Base-by-base conservation (phyloP, 2,329 filamentous ascomycete genomes). In the Trichophyton mentagrophytes region DNA sequence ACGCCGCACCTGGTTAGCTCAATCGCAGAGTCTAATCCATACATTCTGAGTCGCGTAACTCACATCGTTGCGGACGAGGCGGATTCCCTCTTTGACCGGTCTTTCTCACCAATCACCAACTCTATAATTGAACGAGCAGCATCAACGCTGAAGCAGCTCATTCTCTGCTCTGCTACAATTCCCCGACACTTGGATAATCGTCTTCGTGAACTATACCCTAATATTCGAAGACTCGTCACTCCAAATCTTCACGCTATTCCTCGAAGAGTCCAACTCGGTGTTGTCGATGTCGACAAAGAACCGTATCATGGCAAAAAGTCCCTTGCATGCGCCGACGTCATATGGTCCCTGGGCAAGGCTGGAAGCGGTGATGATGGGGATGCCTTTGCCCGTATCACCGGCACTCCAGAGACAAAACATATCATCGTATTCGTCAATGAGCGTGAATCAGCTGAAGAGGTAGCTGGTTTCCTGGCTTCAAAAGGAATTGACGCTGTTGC, bases 361-460 rank as follows among this genome's bases (percentile, higher is more conserved):
- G 83, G 86, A 60, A 81, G 82, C 3, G 70, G 75, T 27, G 59
- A 58, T 15, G 70, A 73, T 38, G 62, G 64, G 30, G 64, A 68
- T 27, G 67, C 68, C 3, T 68, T 68, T 9, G 73, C 75, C 58
- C 70, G 70, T 2, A 65, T 64, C 5, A 72, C 70, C 60, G 69
- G 69, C 58, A 67, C 65, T 6, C 76, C 85, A 3, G 85, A 88
- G 62, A 80, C 89, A 25, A 93, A 93, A 72, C 87, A 89, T 64
- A 87, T 99, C 68, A 84, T 97, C 61, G 90, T 97, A 2, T 97
- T 97, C 69, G 92, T 97, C 71, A 97, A 97, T 73, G 90, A 97
- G 78, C 87, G 93, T 40, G 90, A 96, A 70, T 90, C 89, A 70
- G 89, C 92, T 0, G 82, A 87, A 61, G 84, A 91, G 69, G 80